Evolutionary conservation across 169 alveolate species (phyloP), one percentile per base, ranked within the genome.

Genomic region (Plasmodium relictum): DNA sequence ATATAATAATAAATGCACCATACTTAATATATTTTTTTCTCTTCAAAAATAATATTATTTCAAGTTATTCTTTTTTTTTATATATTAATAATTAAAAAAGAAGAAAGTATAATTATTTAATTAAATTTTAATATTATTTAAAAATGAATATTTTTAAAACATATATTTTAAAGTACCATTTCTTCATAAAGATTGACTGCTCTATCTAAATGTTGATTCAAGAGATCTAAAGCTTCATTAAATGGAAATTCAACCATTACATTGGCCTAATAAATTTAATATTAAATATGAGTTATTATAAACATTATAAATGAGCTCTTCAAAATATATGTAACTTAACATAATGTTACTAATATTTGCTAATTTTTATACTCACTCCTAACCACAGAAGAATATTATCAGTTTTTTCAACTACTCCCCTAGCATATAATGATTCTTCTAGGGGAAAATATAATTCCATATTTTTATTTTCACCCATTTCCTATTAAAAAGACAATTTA

Each of bases 181-280:
- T 88, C 92, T 58, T 92, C 89, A 44, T 86, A 73, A 59, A 92
- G 72, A 65, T 62, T 92, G 45, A 73, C 66, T 7, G 97, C 97
- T 61, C 91, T 71, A 1, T 94, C 80, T 31, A 93, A 89, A 73
- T 96, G 96, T 24, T 94, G 93, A 56, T 88, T 91, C 44, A 96
- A 74, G 61, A 96, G 92, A 22, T 93, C 95, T n/a, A 74, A 85
- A 44, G 98, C 98, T 59, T 96, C 98, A 37, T 95, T 94, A 58
- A 96, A 71, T 16, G 97, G 92, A 73, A 95, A 96, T 86, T 96
- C 98, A 48, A 96, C 96, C 94, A 96, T 73, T 7, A 96, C 95
- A 73, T 96, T 96, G 44, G 98, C 97, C 98, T 96, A 71, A 26
- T 58, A 88, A 48, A 66, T 69, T 22, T 44, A 39, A n/a, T 42